These are phyloP conservation scores for Phytophthora meadii DNA, from an alignment of 352 stramenopile genomes.

Conservation along the genomic window DNA sequence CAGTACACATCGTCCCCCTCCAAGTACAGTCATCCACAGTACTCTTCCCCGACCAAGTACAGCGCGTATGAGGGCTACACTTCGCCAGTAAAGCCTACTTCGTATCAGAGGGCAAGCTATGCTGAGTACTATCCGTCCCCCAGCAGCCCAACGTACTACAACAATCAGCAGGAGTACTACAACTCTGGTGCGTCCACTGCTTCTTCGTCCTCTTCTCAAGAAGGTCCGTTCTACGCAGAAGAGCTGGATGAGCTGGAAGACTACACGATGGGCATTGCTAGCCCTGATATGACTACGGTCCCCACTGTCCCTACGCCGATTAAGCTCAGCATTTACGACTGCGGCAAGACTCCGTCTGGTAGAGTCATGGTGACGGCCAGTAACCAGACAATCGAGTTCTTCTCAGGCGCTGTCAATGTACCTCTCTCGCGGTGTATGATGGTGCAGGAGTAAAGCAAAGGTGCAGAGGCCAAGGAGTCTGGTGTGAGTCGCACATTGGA, in stretches of 20 bases:
- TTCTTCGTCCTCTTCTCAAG: slow-evolving; percentile 75
- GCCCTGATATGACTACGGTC: slow-evolving; percentile 80
- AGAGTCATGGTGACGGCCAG: slow-evolving; percentile 76
- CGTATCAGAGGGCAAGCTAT: slow-evolving; percentile 37
- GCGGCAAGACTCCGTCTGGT: slow-evolving; percentile 79
- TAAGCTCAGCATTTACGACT: slow-evolving; percentile 77
- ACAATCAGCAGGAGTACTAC: slow-evolving; percentile 73
- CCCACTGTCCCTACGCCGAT: slow-evolving; percentile 77
- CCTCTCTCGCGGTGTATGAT: slow-evolving; percentile 70
- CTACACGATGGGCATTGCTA: slow-evolving; percentile 55
- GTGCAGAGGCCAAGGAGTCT: slow-evolving; percentile 9
- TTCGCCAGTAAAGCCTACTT: slow-evolving; percentile 44
- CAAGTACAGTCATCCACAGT: slow-evolving; percentile 37
- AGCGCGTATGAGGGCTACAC: slow-evolving; percentile 38
- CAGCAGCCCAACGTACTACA: slow-evolving; percentile 51
- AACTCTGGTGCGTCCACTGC: slow-evolving; percentile 77
- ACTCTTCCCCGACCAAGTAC: slow-evolving; percentile 44
- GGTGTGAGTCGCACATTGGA: neutral
- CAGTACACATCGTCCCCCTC: slow-evolving; percentile 31
- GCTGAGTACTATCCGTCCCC: slow-evolving; percentile 52
- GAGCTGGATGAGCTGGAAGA: slow-evolving; percentile 80
- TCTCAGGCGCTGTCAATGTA: slow-evolving; percentile 80
- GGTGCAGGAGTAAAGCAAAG: slow-evolving; percentile 59
- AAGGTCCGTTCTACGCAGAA: slow-evolving; percentile 75
- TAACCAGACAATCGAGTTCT: slow-evolving; percentile 90